Evolutionary conservation across 140 eudicot genomes (phyloP), one percentile per base, ranked within the genome.

Genomic region (Stevia rebaudiana): DNA sequence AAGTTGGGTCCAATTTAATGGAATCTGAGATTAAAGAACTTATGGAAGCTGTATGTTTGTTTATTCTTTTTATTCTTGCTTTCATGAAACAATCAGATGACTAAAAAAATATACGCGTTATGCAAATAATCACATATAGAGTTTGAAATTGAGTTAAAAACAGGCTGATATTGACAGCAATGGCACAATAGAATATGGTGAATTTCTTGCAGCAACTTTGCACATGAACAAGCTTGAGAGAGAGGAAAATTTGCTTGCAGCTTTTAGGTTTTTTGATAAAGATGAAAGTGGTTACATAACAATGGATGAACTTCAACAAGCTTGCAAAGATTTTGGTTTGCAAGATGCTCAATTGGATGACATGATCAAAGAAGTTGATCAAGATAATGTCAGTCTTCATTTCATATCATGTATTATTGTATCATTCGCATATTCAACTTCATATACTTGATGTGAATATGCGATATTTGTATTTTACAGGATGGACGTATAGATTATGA

Each of bases 251-350:
- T 68, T 91, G 73, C 80, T 91, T 46, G 82, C 92, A 19, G 98
- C 96, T 17, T 91, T 91, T 46, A 58, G 86, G 9, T 91, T 74
- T 79, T 91, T 91, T 65, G 98, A 91, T 75, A 91, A 85, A 70
- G 96, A 91, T 69, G 98, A 89, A 5, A 91, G 98, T 40, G 98
- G 98, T 9, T 87, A 84, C 74, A 84, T 91, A 70, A 91, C 98
- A 61, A 75, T 73, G 3, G 98, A 91, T 50, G 98, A 91, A 82
- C 95, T 91, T 61, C 96, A 91, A 67, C 86, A 87, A 50, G 98
- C 96, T 18, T 80, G 95, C 83, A 80, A 83, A 72, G 95, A 91
- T 59, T 83, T 91, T 36, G 98, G 96, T 59, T 78, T 91, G 12
- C 80, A 63, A 10, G 96, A 91, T 0, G 77, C 69, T 81, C 78